Conservation (phyloP, 192 early-diverging fungal species). For the Coemansia sp. region DNA sequence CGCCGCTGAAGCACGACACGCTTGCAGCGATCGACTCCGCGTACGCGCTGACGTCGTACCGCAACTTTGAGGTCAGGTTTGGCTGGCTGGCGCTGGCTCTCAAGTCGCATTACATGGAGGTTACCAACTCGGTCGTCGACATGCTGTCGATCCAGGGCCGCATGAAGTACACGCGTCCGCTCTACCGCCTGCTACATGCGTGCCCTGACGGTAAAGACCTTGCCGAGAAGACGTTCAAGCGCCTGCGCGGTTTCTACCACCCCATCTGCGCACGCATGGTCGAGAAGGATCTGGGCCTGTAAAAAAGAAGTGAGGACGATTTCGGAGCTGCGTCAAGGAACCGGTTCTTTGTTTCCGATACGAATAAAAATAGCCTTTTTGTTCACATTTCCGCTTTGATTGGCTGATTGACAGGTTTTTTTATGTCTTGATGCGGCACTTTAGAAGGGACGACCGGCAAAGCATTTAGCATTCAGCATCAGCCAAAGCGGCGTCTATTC, state of each 20-base stretch:
- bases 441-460: too few relatives aligned
- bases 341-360: neutral
- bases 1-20: conserved; percentile 60
- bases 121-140: conserved; percentile 71
- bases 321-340: neutral
- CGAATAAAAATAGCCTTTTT: neutral
- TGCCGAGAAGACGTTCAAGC: conserved; percentile 76
- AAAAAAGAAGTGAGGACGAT: neutral
- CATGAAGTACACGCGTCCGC: conserved; percentile 90
- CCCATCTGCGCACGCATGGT: conserved; percentile 90
- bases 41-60: conserved; percentile 68
- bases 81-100: conserved; percentile 87
- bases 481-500: too few relatives aligned
- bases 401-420: neutral
- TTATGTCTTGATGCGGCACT: too few relatives aligned
- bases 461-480: too few relatives aligned
- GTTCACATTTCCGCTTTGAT: neutral
- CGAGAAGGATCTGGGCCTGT: conserved; percentile 76
- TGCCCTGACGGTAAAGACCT: conserved; percentile 71
- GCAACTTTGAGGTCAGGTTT: conserved; percentile 85
- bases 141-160: conserved; percentile 89
- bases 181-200: conserved; percentile 72
- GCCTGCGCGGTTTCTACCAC: conserved; percentile 84
- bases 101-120: conserved; percentile 69
- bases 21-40: conserved; percentile 69